Evolutionary conservation across 371 early-diverging fungal species (phyloP).

Genomic region (Sporodiniella umbellata): DNA sequence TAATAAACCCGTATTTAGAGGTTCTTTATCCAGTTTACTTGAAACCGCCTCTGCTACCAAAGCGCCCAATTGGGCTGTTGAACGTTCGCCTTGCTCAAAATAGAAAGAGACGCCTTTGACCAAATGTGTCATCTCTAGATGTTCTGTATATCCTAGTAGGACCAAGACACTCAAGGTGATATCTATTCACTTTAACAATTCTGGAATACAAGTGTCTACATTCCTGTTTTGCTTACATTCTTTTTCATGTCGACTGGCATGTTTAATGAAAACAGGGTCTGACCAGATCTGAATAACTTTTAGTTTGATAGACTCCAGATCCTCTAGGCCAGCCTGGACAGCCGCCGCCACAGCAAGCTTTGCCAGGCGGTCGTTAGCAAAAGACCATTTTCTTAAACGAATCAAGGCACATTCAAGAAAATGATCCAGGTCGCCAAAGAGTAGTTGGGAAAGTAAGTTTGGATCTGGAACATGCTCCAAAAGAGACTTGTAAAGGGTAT

Average conservation of each 20-base stretch:
- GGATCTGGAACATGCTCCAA: not conserved
- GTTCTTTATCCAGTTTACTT: slow-evolving; percentile 16
- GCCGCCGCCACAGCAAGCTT: slow-evolving; percentile 7
- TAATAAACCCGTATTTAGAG: slow-evolving; percentile 29
- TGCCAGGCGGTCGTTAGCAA: slow-evolving; percentile 12
- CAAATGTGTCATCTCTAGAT: slow-evolving; percentile 5
- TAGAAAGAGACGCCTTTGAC: slow-evolving; percentile 19
- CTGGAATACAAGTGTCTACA: not conserved
- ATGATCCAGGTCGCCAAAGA: not conserved
- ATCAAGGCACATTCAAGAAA: slow-evolving; percentile 14
- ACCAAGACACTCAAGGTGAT: slow-evolving; percentile 21
- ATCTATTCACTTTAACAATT: slow-evolving; percentile 14
- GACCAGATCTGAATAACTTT: slow-evolving; percentile 28
- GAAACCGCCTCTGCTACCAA: slow-evolving; percentile 35
- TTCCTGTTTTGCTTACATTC: too few species aligned
- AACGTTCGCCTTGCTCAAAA: slow-evolving; percentile 25
- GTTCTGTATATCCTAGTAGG: slow-evolving; percentile 20
- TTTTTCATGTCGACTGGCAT: slow-evolving; percentile 23
- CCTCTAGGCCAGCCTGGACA: not conserved
- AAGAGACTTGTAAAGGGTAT: not conserved
- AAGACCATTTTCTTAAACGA: slow-evolving; percentile 6
- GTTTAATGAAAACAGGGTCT: slow-evolving; percentile 35
- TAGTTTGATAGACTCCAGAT: not conserved
- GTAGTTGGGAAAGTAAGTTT: too few species aligned
- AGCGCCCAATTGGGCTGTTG: slow-evolving; percentile 29